phyloP scores from a whole-genome alignment of 2,329 filamentous ascomycete genomes.

The Penicillium sp. region DNA sequence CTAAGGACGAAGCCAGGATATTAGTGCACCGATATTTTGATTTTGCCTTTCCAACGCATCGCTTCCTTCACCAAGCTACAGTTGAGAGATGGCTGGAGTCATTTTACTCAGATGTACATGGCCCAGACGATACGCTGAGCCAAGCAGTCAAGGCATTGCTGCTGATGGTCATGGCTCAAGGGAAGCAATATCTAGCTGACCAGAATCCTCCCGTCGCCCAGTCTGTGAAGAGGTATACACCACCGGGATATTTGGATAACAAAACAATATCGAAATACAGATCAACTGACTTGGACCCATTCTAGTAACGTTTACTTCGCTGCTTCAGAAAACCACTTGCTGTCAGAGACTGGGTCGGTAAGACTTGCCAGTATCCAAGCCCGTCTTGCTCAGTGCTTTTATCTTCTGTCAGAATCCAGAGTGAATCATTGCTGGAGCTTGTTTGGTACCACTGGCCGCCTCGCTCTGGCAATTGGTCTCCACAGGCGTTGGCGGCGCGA shows the following conservation, averaged over 20 bases:
- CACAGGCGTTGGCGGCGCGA: constrained; percentile 21
- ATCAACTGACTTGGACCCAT: constrained; percentile 4
- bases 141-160: constrained; percentile 46
- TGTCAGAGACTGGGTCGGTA: constrained; percentile 35
- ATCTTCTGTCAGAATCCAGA: constrained; percentile 34
- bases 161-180: constrained; percentile 58
- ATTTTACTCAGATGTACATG: neutral
- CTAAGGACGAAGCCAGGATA: neutral
- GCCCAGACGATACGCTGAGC: neutral
- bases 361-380: constrained; percentile 43
- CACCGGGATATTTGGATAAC: neutral
- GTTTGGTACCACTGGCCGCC: constrained; percentile 35
- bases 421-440: constrained; percentile 40
- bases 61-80: neutral
- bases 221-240: constrained; percentile 14
- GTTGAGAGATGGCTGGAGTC: neutral
- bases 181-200: constrained; percentile 45
- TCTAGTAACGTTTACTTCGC: constrained; percentile 22
- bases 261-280: neutral
- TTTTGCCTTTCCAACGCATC: neutral
- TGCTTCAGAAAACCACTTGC: constrained; percentile 33
- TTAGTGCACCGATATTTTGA: neutral
- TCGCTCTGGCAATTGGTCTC: constrained; percentile 38
- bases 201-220: constrained; percentile 15
- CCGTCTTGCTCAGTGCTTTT: constrained; percentile 41